Percentiles rank a stretch among this genome's conserved stretches.
phyloP scores from a whole-genome alignment of 2,329 filamentous ascomycete species.

The Metarhizium rileyi region DNA sequence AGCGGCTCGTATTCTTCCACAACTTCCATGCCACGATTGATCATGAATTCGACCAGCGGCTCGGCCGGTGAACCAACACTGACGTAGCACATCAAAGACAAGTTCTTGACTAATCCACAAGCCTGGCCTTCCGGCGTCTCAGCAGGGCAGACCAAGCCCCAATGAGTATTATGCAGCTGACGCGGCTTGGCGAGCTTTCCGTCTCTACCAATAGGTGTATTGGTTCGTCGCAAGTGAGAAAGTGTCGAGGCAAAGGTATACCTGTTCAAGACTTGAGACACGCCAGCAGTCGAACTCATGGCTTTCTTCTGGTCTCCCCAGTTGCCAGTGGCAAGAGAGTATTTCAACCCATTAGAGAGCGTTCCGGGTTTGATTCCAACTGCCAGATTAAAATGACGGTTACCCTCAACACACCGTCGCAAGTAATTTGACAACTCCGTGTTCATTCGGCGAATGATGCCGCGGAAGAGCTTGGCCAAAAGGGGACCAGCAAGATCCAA shows the following conservation, averaged over 20 bases:
- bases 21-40: constrained; percentile 89
- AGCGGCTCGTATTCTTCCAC: constrained; percentile 89
- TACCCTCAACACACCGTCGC: constrained; percentile 82
- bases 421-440: constrained; percentile 86
- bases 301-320: constrained; percentile 99
- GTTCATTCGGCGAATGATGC: constrained; percentile 82
- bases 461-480: constrained; percentile 91
- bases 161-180: constrained; percentile 97
- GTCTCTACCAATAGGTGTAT: constrained; percentile 94
- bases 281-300: constrained; percentile 86
- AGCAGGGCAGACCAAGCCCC: constrained; percentile 93
- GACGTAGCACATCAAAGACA: constrained; percentile 97
- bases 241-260: constrained; percentile 96
- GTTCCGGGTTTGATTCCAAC: constrained; percentile 87
- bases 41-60: constrained; percentile 91
- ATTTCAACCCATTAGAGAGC: constrained; percentile 88
- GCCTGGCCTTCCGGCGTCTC: constrained; percentile 98
- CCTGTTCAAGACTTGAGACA: constrained; percentile 94
- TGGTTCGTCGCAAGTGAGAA: constrained; percentile 93
- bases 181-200: constrained; percentile 97
- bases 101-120: constrained; percentile 95
- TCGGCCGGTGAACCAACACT: constrained; percentile 88
- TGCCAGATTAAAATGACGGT: constrained; percentile 80
- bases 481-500: constrained; percentile 90
- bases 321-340: constrained; percentile 93